These are phyloP conservation scores for Pseudomonodictys pantanalensis DNA, from an alignment of 495 filamentous ascomycete genomes.

Conservation along the genomic window DNA sequence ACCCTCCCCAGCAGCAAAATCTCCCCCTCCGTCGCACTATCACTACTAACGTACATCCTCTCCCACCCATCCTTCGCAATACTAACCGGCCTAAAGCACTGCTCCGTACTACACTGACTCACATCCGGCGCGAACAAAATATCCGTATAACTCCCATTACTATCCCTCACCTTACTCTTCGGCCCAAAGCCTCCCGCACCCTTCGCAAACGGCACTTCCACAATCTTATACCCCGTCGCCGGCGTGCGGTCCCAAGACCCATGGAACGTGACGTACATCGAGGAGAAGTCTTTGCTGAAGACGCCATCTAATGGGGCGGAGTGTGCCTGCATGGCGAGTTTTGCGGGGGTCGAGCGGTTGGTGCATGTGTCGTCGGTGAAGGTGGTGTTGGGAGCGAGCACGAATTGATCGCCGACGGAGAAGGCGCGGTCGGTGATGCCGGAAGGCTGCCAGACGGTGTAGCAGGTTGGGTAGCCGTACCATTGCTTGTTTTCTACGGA, in stretches of 20 bases:
- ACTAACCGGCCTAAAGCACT: constrained; percentile 28
- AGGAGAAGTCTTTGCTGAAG: constrained; percentile 23
- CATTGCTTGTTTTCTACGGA: constrained; percentile 24
- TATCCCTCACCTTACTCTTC: neutral
- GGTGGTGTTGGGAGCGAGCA: constrained; percentile 21
- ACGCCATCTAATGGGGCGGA: constrained; percentile 30
- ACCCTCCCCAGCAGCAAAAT: constrained; percentile 22
- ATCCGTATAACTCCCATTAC: constrained; percentile 19
- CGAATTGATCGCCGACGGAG: constrained; percentile 29
- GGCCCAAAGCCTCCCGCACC: constrained; percentile 2
- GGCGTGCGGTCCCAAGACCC: constrained; percentile 26
- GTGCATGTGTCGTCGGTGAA: constrained; percentile 24
- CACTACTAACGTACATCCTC: constrained; percentile 29
- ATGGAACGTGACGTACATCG: constrained; percentile 32
- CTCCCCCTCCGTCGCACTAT: constrained; percentile 24
- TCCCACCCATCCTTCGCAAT: constrained; percentile 25
- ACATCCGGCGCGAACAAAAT: constrained; percentile 14
- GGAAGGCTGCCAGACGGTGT: constrained; percentile 23
- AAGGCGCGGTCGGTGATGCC: constrained; percentile 23
- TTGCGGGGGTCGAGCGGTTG: neutral
- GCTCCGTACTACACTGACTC: constrained; percentile 19
- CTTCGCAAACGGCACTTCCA: constrained; percentile 21
- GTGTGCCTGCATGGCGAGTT: constrained; percentile 15
- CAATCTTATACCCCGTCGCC: constrained; percentile 29
- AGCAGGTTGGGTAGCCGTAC: constrained; percentile 35